Percentiles rank a stretch among this genome's conserved stretches.
Conservation (phyloP, 768 basidiomycete species). For the Clavulina sp. region DNA sequence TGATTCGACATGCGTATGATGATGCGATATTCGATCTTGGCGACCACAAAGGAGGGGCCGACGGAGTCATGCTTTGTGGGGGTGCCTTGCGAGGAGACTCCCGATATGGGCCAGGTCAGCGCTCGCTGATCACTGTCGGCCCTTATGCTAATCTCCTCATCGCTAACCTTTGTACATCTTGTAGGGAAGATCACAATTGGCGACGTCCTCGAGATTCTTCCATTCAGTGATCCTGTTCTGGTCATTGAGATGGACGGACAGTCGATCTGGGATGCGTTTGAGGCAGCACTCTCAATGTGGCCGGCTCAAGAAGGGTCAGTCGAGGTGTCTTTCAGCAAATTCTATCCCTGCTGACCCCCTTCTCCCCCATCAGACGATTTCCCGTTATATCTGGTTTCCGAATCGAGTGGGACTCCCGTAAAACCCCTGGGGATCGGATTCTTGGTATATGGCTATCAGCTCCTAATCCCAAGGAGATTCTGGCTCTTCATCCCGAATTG, state of each 20-base stretch:
- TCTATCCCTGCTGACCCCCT: not conserved
- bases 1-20: conserved; percentile 68
- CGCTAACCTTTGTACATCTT: not conserved
- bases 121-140: not conserved
- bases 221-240: conserved; percentile 72
- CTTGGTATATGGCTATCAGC: conserved; percentile 34
- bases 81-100: conserved; percentile 80
- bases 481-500: conserved; percentile 7
- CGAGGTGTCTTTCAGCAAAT: not conserved
- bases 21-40: conserved; percentile 27
- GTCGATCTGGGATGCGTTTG: conserved; percentile 63
- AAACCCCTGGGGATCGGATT: conserved; percentile 52
- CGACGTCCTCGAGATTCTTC: conserved; percentile 75
- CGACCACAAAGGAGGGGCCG: conserved; percentile 35
- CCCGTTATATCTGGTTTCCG: conserved; percentile 72
- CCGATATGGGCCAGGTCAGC: conserved; percentile 44
- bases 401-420: conserved; percentile 73
- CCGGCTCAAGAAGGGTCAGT: conserved; percentile 79
- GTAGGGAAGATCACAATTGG: conserved; percentile 62
- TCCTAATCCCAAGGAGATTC: conserved; percentile 17
- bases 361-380: conserved; percentile 45
- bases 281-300: conserved; percentile 32
- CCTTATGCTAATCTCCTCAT: not conserved
- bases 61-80: conserved; percentile 66
- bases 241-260: conserved; percentile 67